phyloP scores from a whole-genome alignment of 441 rosid species.

The Eruca vesicaria region DNA sequence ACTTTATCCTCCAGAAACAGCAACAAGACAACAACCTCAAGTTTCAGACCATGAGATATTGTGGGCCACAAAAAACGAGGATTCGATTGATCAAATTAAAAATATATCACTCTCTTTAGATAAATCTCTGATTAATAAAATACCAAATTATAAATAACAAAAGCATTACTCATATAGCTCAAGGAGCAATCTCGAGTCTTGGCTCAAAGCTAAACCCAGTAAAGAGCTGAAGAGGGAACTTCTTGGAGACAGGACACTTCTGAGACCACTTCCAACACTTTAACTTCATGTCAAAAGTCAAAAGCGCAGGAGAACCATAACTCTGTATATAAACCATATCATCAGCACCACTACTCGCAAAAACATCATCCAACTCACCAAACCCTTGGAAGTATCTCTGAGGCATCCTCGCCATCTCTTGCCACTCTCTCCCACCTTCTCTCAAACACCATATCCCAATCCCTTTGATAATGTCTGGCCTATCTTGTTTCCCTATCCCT shows the following conservation, averaged over 20 bases:
- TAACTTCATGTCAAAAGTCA: constrained; percentile 59
- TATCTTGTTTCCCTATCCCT: constrained; percentile 87
- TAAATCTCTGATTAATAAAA: not conserved
- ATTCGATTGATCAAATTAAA: not conserved
- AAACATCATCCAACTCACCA: constrained; percentile 95
- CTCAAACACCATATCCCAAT: constrained; percentile 84
- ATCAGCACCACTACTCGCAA: constrained; percentile 78
- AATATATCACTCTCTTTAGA: not conserved
- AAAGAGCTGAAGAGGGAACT: constrained; percentile 93
- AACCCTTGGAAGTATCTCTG: constrained; percentile 86
- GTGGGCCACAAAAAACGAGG: constrained; percentile 26
- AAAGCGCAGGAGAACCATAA: constrained; percentile 80
- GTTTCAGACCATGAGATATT: constrained; percentile 32
- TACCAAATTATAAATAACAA: constrained; percentile 17
- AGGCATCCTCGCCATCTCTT: constrained; percentile 84
- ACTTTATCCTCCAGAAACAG: constrained; percentile 21
- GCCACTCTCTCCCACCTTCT: constrained; percentile 69
- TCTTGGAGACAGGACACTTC: constrained; percentile 81
- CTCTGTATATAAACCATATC: constrained; percentile 84
- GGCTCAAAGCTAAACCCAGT: constrained; percentile 95
- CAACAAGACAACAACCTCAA: constrained; percentile 29
- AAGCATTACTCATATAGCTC: not conserved
- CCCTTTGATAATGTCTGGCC: constrained; percentile 87
- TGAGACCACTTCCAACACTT: constrained; percentile 88
- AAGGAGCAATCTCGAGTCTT: constrained; percentile 78